A percentile compares a stretch with the other conserved stretches of the same genome.
Evolutionary conservation across 2,329 filamentous ascomycete genomes (phyloP).

Genomic region (Ceratocystis eucalypticola): DNA sequence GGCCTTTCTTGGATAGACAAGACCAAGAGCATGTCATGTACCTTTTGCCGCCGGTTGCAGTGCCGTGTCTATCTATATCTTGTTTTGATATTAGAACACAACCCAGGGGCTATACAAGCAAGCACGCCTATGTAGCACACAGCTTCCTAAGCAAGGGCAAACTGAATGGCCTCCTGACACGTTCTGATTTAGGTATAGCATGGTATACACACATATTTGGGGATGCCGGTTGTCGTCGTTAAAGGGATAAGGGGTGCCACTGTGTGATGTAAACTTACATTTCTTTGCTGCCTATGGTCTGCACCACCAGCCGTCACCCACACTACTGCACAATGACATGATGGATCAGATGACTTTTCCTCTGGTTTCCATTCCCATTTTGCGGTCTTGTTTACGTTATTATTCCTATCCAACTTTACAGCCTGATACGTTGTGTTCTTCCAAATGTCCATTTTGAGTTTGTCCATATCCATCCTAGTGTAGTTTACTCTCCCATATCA

Average conservation of each 20-base stretch:
- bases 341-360: neutral
- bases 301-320: neutral
- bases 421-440: neutral
- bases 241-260: neutral
- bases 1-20: no score
- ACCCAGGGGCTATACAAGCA: no score
- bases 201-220: neutral
- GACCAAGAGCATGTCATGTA: no score
- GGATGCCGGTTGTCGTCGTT: neutral
- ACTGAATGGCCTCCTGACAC: no score
- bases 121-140: no score
- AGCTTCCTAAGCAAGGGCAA: no score
- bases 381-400: neutral
- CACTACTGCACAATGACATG: conserved; percentile 8
- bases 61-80: no score
- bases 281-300: neutral
- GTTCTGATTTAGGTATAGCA: no score
- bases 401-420: neutral
- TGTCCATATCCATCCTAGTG: neutral
- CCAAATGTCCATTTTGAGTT: neutral
- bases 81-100: no score
- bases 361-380: neutral
- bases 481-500: neutral
- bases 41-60: no score
- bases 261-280: neutral